Conservation (phyloP, 2,329 filamentous ascomycete species). For the Akanthomyces dipterigenus region DNA sequence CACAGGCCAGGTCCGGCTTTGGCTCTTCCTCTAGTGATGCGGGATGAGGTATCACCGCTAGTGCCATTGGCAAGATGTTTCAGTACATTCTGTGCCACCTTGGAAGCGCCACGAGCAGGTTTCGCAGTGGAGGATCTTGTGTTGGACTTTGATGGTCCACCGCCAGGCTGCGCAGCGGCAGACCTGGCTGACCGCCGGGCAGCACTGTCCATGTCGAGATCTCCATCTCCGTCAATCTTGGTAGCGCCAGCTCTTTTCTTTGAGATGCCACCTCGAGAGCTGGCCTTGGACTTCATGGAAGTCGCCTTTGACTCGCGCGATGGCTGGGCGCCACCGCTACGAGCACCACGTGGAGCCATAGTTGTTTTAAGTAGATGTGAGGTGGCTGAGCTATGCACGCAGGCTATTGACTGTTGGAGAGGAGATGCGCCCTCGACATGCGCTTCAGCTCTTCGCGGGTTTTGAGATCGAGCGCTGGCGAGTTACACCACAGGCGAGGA, state of each 20-base stretch:
- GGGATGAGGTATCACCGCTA: slow-evolving; percentile 26
- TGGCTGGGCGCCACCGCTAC: slow-evolving; percentile 15
- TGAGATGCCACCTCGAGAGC: slow-evolving; percentile 41
- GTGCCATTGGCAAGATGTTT: slow-evolving; percentile 34
- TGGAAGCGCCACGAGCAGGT: slow-evolving; percentile 25
- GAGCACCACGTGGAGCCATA: slow-evolving; percentile 18
- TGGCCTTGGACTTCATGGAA: slow-evolving; percentile 23
- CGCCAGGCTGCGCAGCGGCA: slow-evolving; percentile 17
- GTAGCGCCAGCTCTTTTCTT: slow-evolving; percentile 37
- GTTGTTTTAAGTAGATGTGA: slow-evolving; percentile 13
- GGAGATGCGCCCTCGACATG: background rate
- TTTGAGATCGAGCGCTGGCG: background rate
- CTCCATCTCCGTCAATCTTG: slow-evolving; percentile 48
- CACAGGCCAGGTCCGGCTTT: slow-evolving; percentile 21
- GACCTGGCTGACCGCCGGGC: slow-evolving; percentile 28
- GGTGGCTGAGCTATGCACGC: slow-evolving; percentile 7
- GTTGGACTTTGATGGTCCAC: slow-evolving; percentile 24
- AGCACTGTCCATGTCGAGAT: slow-evolving; percentile 50
- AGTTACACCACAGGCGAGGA: background rate
- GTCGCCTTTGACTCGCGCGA: slow-evolving; percentile 27
- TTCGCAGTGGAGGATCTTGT: slow-evolving; percentile 20
- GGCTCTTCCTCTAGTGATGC: slow-evolving; percentile 23
- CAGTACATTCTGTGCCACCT: slow-evolving; percentile 36
- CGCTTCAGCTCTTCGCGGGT: background rate
- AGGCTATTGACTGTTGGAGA: background rate